Evolutionary conservation across 371 early-diverging fungal species (phyloP), one percentile per base, ranked within the genome.

Genomic region (Mortierella sp.): DNA sequence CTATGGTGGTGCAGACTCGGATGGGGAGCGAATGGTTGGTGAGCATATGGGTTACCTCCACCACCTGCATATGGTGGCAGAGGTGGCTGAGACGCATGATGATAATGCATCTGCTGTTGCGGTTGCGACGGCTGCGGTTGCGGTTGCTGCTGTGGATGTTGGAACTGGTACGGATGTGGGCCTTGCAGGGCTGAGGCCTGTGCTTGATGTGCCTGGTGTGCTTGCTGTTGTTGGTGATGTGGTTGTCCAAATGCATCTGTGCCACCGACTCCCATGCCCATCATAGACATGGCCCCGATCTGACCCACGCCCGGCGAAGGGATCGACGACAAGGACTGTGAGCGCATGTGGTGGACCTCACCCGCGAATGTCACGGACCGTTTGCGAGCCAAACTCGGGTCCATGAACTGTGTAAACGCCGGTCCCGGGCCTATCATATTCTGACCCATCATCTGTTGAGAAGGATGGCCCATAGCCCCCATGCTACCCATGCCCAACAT

Each of bases 331-430:
- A 70, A 52, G 7, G 70, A 70, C 50, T 70, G 70, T 1, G 70
- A 70, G 3, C 70, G 57, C 54, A 63, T 58, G 32, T 70, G 64
- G 41, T 70, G 70, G 1, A 70, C 64, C 41, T 70, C 70, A 43
- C 70, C 62, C 30, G 70, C 70, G 58, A 70, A 70, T 26, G 70
- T 70, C 21, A 70, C 70, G 15, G 70, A 70, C n/a, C 70, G 58
- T 46, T 70, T 67, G 23, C 75, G 67, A 3, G 67, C 62, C 41
- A 73, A 43, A 31, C 73, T 58, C 30, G 73, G 67, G 27, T 73
- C 72, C 44, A 72, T 49, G 50, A 56, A 65, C 44, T 59, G 60
- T 15, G 46, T 50, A 48, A 72, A 34, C 64, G 41, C 46, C 39
- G 60, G 34, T 19, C 30, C 60, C n/a, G 41, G 32, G 6, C 62